Evolutionary conservation across 805 yeast genomes (phyloP).

Genomic region (Schizosaccharomyces octosporus): DNA sequence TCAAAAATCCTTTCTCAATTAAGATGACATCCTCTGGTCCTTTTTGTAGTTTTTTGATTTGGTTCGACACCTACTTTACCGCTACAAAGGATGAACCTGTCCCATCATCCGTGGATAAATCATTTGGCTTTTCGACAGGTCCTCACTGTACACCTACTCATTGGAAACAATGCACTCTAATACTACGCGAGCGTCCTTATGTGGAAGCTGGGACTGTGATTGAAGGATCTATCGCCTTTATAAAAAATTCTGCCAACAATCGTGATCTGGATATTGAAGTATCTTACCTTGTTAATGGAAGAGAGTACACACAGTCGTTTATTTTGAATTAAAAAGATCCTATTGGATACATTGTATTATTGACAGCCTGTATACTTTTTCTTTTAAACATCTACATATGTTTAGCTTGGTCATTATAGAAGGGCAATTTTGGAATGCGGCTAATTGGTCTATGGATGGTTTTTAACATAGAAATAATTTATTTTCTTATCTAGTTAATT

Average conservation of each 20-base stretch:
- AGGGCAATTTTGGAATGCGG: background rate
- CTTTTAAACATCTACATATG: background rate
- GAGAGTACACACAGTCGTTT: background rate
- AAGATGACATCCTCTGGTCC: slow-evolving; percentile 44
- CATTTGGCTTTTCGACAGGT: slow-evolving; percentile 46
- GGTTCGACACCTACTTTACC: slow-evolving; percentile 67
- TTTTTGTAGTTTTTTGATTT: slow-evolving; percentile 59
- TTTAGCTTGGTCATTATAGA: background rate
- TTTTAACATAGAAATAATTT: background rate
- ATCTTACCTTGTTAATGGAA: slow-evolving; percentile 6
- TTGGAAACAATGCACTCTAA: slow-evolving; percentile 77
- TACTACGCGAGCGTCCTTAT: slow-evolving; percentile 50
- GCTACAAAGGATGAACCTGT: slow-evolving; percentile 5
- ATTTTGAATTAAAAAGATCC: background rate
- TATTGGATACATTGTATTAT: too few relatives aligned
- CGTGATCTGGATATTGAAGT: slow-evolving; percentile 63
- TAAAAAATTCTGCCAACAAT: slow-evolving; percentile 46
- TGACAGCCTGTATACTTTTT: background rate
- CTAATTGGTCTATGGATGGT: background rate
- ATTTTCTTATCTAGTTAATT: background rate
- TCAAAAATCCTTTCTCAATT: slow-evolving; percentile 34
- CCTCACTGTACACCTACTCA: slow-evolving; percentile 51
- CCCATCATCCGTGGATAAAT: background rate
- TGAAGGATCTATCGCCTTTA: slow-evolving; percentile 37
- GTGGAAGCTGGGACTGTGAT: slow-evolving; percentile 41